Evolutionary conservation across 1,284 basidiomycete genomes (phyloP), one percentile per base, ranked within the genome.

Genomic region (Gomphus bonarii): DNA sequence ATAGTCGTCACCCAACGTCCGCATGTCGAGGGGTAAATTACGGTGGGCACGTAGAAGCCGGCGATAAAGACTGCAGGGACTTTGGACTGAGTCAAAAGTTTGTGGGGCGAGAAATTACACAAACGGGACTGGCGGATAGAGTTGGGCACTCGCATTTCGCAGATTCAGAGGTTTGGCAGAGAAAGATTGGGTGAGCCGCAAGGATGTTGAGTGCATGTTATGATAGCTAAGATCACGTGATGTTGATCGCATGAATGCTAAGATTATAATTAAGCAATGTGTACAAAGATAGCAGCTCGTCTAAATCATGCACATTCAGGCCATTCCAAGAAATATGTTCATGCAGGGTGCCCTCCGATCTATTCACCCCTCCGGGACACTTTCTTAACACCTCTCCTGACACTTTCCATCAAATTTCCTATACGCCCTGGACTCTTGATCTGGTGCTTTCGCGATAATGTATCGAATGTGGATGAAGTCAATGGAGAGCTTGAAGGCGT

Each of bases 1-100:
- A 66, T 95, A 97, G 38, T 79, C 78, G 68, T 97, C 93, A 33
- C 94, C 93, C 59, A 95, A 74, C 40, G 79, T 83, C 18, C 91
- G 79, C 87, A 95, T 91, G 61, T 94, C 92, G 8, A 66, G 59
- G 0, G 91, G 86, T 3, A 97, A 75, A 57, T 70, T 69, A 42
- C 87, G 78, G 65, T 97, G 94, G 1, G 84, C 82, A 12, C 93
- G 80, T 28, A 97, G 73, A 30, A 97, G 75, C 50, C 83, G 75
- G 47, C 92, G 83, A 68, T 88, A 94, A 28, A 97, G 73, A 22
- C 91, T 94, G 60, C 31, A 40, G 18, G 36, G 20, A 42, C 14
- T n/a, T 10, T 44, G 42, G 9, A 10, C 12, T 44, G 9, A 44
- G 52, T 49, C 38, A 25, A 48, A 30, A 20, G 28, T 44, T 52